These are phyloP conservation scores for Leucoagaricus sp. DNA, from an alignment of 1,284 basidiomycete species.

Conservation along the genomic window DNA sequence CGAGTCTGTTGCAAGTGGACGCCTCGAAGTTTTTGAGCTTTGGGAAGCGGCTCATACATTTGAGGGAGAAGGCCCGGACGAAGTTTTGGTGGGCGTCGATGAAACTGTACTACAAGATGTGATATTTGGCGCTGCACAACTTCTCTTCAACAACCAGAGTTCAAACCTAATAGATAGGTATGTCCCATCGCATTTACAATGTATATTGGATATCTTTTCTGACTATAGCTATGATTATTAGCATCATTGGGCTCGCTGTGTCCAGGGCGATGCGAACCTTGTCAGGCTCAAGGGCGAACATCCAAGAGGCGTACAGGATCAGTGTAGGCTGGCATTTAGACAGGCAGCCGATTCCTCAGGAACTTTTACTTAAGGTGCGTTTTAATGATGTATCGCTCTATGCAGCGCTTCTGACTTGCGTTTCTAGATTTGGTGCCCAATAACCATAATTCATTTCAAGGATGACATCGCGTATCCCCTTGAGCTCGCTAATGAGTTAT, in stretches of 20 bases:
- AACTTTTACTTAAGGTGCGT: constrained; percentile 28
- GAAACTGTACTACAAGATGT: constrained; percentile 30
- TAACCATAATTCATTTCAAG: constrained; percentile 31
- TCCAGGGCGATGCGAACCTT: constrained; percentile 27
- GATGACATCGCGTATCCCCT: constrained; percentile 34
- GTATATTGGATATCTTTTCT: too few species aligned
- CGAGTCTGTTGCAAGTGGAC: constrained; percentile 35
- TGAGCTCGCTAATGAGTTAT: constrained; percentile 24
- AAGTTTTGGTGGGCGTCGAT: constrained; percentile 19
- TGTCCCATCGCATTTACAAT: too few species aligned
- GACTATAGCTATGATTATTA: constrained; percentile 13
- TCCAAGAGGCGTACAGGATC: constrained; percentile 28
- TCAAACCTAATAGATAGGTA: constrained; percentile 33
- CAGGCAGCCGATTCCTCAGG: constrained; percentile 28
- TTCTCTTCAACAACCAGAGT: constrained; percentile 35
- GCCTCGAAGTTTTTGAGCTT: constrained; percentile 35
- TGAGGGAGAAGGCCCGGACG: constrained; percentile 15
- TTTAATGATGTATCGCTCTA: neutral
- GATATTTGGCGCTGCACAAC: constrained; percentile 34
- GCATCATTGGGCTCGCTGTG: constrained; percentile 26
- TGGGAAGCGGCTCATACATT: constrained; percentile 25
- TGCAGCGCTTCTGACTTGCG: neutral
- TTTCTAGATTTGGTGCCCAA: constrained; percentile 30
- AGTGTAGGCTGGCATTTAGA: constrained; percentile 37
- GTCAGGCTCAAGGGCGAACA: constrained; percentile 28